phyloP scores from a whole-genome alignment of 805 yeast genomes.

The Suhomyces tanzawaensis region DNA sequence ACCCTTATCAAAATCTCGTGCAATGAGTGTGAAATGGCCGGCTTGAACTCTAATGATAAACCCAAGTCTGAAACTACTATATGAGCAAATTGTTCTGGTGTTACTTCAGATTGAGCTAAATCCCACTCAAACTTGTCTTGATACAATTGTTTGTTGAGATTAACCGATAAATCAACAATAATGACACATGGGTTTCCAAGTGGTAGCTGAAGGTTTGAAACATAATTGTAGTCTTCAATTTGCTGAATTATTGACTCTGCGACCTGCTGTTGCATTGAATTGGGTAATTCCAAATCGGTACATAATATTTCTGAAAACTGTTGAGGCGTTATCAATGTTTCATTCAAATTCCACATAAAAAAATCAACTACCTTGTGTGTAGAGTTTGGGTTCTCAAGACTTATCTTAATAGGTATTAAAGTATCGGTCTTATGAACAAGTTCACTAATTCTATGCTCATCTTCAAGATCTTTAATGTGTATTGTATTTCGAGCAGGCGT shows the following conservation, averaged over 20 bases:
- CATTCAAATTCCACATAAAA: constrained; percentile 73
- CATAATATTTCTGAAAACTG: constrained; percentile 73
- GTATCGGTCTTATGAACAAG: constrained; percentile 38
- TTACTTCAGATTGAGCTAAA: constrained; percentile 47
- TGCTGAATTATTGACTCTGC: constrained; percentile 74
- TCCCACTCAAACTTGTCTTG: constrained; percentile 98
- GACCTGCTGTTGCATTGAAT: constrained; percentile 58
- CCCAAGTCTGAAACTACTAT: constrained; percentile 84
- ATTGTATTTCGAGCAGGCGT: constrained; percentile 24
- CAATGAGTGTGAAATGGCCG: constrained; percentile 83
- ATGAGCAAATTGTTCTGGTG: constrained; percentile 84
- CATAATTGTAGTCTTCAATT: constrained; percentile 67
- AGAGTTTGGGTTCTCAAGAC: constrained; percentile 56
- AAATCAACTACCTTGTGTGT: constrained; percentile 54
- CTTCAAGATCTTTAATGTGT: constrained; percentile 21
- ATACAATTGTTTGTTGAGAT: constrained; percentile 75
- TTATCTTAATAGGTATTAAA: constrained; percentile 65
- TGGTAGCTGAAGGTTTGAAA: constrained; percentile 66
- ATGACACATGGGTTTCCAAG: constrained; percentile 44
- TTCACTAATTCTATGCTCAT: constrained; percentile 19
- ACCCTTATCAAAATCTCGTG: constrained; percentile 76
- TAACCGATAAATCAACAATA: constrained; percentile 76
- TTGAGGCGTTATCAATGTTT: constrained; percentile 65
- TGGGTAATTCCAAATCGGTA: constrained; percentile 79
- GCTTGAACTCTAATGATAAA: constrained; percentile 76